Evolutionary conservation across 1,139 yeast genomes (phyloP).

Genomic region (Saccharomyces hybrid): DNA sequence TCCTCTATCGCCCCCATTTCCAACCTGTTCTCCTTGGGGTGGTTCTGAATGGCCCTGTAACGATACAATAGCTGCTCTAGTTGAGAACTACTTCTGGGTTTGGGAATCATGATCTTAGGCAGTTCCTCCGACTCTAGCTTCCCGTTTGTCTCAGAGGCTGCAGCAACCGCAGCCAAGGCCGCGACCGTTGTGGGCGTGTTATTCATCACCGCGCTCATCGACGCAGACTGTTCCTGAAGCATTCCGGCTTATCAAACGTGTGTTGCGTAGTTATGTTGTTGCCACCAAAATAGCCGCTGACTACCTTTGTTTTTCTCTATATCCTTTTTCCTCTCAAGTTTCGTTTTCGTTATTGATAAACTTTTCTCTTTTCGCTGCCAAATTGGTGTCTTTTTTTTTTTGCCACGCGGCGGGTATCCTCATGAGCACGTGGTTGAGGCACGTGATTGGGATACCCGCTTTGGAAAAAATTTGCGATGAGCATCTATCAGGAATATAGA

Average conservation of each 20-base stretch:
- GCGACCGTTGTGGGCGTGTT: neutral
- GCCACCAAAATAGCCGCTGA: neutral
- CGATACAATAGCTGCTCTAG: slow-evolving; percentile 29
- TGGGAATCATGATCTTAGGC: slow-evolving; percentile 17
- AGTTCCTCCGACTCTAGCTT: slow-evolving; percentile 3
- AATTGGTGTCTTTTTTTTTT: neutral
- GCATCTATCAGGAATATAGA: neutral
- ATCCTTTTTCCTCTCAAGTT: neutral
- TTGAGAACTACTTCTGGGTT: slow-evolving; percentile 24
- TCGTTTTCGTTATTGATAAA: neutral
- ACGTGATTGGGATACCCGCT: neutral
- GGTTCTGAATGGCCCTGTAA: slow-evolving; percentile 26
- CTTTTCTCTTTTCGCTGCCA: neutral
- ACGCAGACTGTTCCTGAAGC: neutral
- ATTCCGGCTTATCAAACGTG: neutral
- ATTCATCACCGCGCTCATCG: neutral
- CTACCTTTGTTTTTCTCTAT: neutral
- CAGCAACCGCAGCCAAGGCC: neutral
- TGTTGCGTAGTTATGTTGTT: neutral
- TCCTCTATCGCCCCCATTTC: slow-evolving; percentile 34
- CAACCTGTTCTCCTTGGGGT: slow-evolving; percentile 20
- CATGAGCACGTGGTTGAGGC: neutral
- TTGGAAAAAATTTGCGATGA: neutral
- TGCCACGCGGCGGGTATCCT: neutral
- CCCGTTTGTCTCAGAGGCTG: slow-evolving; percentile 1